Evolutionary conservation across 163 green algal species (phyloP).

Genomic region (Scenedesmus sp.): DNA sequence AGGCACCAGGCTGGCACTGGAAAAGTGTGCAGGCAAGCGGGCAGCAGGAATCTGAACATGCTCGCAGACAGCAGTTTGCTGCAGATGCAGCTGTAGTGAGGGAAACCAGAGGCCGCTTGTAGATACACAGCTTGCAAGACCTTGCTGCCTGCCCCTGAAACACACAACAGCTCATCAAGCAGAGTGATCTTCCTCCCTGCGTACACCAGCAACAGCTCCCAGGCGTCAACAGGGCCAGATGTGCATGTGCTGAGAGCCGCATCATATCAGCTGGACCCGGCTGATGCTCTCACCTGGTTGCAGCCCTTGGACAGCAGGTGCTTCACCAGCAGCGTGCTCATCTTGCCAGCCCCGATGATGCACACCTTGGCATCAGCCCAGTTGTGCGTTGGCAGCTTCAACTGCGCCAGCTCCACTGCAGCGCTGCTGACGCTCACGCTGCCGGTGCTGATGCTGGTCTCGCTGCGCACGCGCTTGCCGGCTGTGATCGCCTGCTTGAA

Average conservation of each 20-base stretch:
- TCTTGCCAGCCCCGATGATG: conserved; percentile 99
- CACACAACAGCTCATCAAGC: not conserved
- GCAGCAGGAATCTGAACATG: too few species aligned
- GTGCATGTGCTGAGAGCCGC: too few species aligned
- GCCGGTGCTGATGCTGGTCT: conserved; percentile 96
- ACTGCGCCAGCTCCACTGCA: conserved; percentile 96
- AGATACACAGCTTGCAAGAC: too few species aligned
- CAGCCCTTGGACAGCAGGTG: conserved; percentile 97
- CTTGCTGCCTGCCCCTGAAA: not conserved
- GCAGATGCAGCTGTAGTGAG: too few species aligned
- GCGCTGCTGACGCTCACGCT: conserved; percentile 95
- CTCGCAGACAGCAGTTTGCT: too few species aligned
- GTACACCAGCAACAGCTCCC: not conserved
- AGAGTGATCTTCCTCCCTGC: not conserved
- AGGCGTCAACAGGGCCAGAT: too few species aligned
- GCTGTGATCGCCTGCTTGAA: conserved; percentile 99
- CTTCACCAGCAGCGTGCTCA: conserved; percentile 98
- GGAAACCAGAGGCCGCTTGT: too few species aligned
- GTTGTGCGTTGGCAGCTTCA: conserved; percentile 95
- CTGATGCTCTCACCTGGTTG: conserved; percentile 61
- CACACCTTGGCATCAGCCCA: conserved; percentile 86
- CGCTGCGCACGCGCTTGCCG: conserved; percentile 97
- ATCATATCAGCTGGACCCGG: not conserved
- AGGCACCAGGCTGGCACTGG: not conserved
- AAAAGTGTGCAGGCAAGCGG: not conserved